Evolutionary conservation across 345 rosid species (phyloP).

Genomic region (Sisymbrium altissimum): DNA sequence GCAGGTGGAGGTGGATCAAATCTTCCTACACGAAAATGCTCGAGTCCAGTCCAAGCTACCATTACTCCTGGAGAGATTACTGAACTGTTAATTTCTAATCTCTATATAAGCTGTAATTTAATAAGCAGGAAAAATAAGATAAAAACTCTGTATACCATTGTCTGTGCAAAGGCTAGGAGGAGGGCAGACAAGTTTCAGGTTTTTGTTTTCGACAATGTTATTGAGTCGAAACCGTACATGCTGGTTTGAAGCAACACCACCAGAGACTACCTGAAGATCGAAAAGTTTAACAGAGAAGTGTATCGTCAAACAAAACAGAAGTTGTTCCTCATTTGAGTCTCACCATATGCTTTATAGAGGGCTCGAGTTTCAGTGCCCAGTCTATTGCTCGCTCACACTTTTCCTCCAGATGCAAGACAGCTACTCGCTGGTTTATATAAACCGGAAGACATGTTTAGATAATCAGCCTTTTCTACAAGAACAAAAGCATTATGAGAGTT

Average conservation of each 20-base stretch:
- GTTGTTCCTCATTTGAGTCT: not conserved
- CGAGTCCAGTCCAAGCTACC: constrained; percentile 99
- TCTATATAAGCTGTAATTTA: constrained; percentile 2
- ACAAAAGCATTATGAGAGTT: not conserved
- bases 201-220: constrained; percentile 56
- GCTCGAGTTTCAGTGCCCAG: constrained; percentile 87
- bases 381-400: constrained; percentile 86
- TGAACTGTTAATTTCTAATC: not conserved
- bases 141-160: constrained; percentile 50
- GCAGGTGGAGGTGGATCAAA: constrained; percentile 90
- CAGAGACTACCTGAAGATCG: constrained; percentile 69
- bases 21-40: constrained; percentile 84
- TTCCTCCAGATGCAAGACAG: constrained; percentile 93
- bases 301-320: not conserved
- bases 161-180: constrained; percentile 92
- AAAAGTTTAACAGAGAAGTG: not conserved
- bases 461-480: not conserved
- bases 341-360: constrained; percentile 77
- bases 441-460: not conserved
- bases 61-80: constrained; percentile 63
- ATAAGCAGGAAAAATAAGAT: not conserved
- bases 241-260: constrained; percentile 94
- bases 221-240: constrained; percentile 70
- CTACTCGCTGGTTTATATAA: constrained; percentile 63
- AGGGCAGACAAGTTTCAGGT: constrained; percentile 79